Evolutionary conservation across 2,329 filamentous ascomycete species (phyloP).

Genomic region (Dryadomyces quercus-mongolicae): DNA sequence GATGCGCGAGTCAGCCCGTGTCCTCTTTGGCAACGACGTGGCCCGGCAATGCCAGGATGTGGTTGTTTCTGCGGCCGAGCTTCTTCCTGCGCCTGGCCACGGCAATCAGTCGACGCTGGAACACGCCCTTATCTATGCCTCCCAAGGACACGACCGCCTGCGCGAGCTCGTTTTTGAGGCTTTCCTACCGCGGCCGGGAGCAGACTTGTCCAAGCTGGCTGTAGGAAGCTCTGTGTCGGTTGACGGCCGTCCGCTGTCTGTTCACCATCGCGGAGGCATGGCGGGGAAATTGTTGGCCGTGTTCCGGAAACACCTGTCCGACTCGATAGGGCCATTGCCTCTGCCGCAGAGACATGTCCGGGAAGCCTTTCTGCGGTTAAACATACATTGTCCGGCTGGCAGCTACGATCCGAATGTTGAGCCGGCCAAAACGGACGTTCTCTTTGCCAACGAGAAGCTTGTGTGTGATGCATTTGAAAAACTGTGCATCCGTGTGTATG

Average conservation of each 20-base stretch:
- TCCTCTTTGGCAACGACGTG: slow-evolving; percentile 43
- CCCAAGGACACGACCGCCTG: background rate
- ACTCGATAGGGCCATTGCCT: slow-evolving; percentile 7
- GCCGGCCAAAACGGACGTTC: slow-evolving; percentile 57
- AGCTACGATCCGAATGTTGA: slow-evolving; percentile 65
- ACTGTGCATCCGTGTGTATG: slow-evolving; percentile 30
- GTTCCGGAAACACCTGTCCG: slow-evolving; percentile 38
- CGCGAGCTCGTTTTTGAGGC: slow-evolving; percentile 36
- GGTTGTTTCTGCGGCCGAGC: background rate
- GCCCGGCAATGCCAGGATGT: slow-evolving; percentile 8
- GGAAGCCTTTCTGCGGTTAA: slow-evolving; percentile 50
- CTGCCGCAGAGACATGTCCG: slow-evolving; percentile 16
- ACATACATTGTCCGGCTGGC: slow-evolving; percentile 46
- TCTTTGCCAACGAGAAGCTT: slow-evolving; percentile 46
- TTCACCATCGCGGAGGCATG: slow-evolving; percentile 39
- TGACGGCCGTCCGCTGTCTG: slow-evolving; percentile 52
- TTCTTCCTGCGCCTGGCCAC: background rate
- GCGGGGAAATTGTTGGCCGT: slow-evolving; percentile 45
- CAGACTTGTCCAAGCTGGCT: slow-evolving; percentile 28
- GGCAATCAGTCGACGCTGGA: background rate
- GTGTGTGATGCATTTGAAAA: slow-evolving; percentile 33
- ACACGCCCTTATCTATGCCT: slow-evolving; percentile 6
- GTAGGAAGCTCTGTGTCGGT: slow-evolving; percentile 54
- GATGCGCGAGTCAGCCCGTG: slow-evolving; percentile 45
- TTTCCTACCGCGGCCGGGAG: slow-evolving; percentile 41